These are phyloP conservation scores for Phytophthora sansomeana DNA, from an alignment of 352 stramenopile species.

Conservation along the genomic window DNA sequence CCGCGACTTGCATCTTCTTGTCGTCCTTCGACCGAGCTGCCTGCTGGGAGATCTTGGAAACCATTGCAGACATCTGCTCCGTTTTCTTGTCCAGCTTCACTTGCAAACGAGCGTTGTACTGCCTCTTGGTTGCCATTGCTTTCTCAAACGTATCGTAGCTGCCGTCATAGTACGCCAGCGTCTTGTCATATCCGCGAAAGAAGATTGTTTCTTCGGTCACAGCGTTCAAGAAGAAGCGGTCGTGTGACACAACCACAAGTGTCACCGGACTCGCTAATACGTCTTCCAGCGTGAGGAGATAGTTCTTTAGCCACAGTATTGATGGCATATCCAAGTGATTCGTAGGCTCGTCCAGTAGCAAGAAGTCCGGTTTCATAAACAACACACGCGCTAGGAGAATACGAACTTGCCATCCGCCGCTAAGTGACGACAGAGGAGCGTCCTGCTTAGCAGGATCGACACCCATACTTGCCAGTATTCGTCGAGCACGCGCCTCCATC, in stretches of 20 bases:
- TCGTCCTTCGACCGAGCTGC: conserved; percentile 54
- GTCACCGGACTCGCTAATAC: conserved; percentile 78
- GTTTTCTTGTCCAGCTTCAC: conserved; percentile 63
- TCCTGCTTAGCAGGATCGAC: conserved; percentile 89
- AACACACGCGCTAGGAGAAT: conserved; percentile 66
- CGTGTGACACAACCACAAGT: conserved; percentile 92
- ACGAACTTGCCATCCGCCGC: conserved; percentile 70
- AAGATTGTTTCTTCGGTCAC: conserved; percentile 71
- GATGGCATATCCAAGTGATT: conserved; percentile 92
- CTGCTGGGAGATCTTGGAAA: conserved; percentile 51
- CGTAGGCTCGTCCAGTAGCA: conserved; percentile 93
- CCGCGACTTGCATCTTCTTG: conserved; percentile 71
- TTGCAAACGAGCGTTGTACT: conserved; percentile 58
- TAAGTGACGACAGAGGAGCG: conserved; percentile 51
- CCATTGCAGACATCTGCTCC: conserved; percentile 64
- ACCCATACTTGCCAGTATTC: conserved; percentile 65
- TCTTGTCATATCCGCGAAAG: conserved; percentile 65
- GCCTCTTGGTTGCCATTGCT: conserved; percentile 55
- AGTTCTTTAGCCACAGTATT: conserved; percentile 86
- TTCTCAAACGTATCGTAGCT: conserved; percentile 69
- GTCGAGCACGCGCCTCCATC: conserved; percentile 56
- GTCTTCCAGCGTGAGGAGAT: conserved; percentile 61
- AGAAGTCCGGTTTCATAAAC: conserved; percentile 88
- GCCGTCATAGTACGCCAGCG: conserved; percentile 65
- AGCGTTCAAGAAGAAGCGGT: conserved; percentile 95